Base-by-base conservation (phyloP, 2,329 filamentous ascomycete genomes). In the Dothideomycetes sp. region DNA sequence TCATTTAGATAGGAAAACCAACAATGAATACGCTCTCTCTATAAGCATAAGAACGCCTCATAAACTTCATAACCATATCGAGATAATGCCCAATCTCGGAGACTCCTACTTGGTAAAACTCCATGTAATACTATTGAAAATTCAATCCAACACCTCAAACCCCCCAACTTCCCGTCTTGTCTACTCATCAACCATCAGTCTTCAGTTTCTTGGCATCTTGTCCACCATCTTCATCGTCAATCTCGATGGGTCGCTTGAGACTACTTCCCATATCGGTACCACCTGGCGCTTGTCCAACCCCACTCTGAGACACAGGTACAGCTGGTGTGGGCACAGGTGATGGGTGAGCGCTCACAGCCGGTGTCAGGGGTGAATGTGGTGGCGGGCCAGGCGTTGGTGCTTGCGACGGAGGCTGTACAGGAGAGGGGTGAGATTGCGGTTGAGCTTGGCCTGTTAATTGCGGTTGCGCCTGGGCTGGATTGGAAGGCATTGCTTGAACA, bases 201-300 rank as follows among this genome's bases (percentile, higher is more conserved):
- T 48, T 48, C 15, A 32, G 17, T 17, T 43, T 45, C 37, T 48
- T 48, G 11, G 44, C 40, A 16, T 48, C 43, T 10, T 33, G 39
- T 12, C 45, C 43, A 9, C 30, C 25, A 16, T 34, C 46, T 24
- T 35, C 43, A 7, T 45, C 43, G 9, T 44, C 45, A 19, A 44
- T 32, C 22, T 42, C 40, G 3, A 42, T 42, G 5, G 40, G 32
- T 13, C 40, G 31, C 33, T 42, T 42, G 6, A 42, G 9, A 7
- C 40, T 31, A n/a, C 40, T 24, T 11, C 27, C 30, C 7, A 34
- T 37, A 23, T 45, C 41, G 4, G 36, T 23, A 13, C 27, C 33
- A n/a, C 11, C 33, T 8, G 16, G n/a, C 7, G 15, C 22, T 4
- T 25, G 8, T 2, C 16, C 13, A 18, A 15, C 15, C 20, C 10